These are phyloP conservation scores for Colletotrichum ledebouriae DNA, from an alignment of 2,329 filamentous ascomycete genomes.

Conservation along the genomic window DNA sequence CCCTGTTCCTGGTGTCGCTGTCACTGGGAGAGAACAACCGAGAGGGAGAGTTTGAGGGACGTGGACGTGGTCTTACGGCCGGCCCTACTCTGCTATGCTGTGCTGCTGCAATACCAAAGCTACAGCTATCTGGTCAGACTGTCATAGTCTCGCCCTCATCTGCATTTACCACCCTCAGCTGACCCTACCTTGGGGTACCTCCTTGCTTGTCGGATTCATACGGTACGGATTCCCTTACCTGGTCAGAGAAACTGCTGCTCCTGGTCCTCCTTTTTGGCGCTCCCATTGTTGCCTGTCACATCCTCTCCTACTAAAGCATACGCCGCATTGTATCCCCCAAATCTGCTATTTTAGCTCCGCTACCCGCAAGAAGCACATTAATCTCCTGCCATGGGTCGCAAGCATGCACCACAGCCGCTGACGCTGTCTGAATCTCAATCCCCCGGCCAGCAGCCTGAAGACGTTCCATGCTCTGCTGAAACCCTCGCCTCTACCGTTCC, in stretches of 20 bases:
- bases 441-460: constrained; percentile 48
- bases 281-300: constrained; percentile 8
- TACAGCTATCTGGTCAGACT: no score
- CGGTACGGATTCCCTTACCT: constrained; percentile 30
- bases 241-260: constrained; percentile 13
- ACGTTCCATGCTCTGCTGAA: constrained; percentile 50
- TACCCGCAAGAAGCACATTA: constrained; percentile 31
- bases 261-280: constrained; percentile 11
- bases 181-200: neutral
- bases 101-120: no score
- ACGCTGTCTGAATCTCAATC: constrained; percentile 60
- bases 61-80: neutral
- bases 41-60: constrained; percentile 3
- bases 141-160: neutral
- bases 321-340: constrained; percentile 39
- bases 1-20: constrained; percentile 25
- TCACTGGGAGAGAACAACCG: constrained; percentile 4
- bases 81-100: no score
- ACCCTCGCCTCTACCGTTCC: constrained; percentile 48
- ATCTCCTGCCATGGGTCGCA: constrained; percentile 64
- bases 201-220: constrained; percentile 30
- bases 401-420: constrained; percentile 70
- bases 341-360: constrained; percentile 27
- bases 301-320: constrained; percentile 3
- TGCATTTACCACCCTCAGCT: constrained; percentile 7